A percentile compares a stretch with the other conserved stretches of the same genome.
These are phyloP conservation scores for Cornus suecica DNA, from an alignment of 148 eudicot genomes.

Conservation along the genomic window DNA sequence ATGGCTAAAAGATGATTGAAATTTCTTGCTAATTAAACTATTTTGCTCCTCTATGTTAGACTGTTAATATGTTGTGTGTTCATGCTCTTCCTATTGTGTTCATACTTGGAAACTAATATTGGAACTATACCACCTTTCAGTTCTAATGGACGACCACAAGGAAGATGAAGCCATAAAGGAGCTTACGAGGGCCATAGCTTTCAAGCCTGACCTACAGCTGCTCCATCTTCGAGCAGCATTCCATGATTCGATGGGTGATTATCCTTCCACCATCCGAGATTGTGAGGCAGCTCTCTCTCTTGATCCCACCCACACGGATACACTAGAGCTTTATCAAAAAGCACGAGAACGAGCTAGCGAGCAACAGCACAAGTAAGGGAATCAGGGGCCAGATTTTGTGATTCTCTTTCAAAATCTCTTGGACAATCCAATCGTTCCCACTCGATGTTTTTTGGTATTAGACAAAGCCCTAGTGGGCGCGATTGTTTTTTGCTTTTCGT, in stretches of 20 bases:
- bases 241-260: constrained; percentile 58
- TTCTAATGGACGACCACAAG: constrained; percentile 71
- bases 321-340: constrained; percentile 48
- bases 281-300: constrained; percentile 75
- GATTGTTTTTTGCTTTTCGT: constrained; percentile 10
- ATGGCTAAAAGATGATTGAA: background rate
- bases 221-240: constrained; percentile 76
- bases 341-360: constrained; percentile 35
- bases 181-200: constrained; percentile 59
- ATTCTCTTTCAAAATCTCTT: constrained; percentile 2
- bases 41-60: background rate
- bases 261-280: constrained; percentile 40
- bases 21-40: background rate
- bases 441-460: constrained; percentile 10
- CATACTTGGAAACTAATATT: background rate
- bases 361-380: constrained; percentile 22
- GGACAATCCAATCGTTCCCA: constrained; percentile 13
- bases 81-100: background rate
- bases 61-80: background rate
- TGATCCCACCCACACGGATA: constrained; percentile 52
- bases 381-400: background rate
- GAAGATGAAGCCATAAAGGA: constrained; percentile 65
- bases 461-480: constrained; percentile 3
- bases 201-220: constrained; percentile 66
- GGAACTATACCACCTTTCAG: constrained; percentile 22